Conservation (phyloP, 768 basidiomycete genomes). For the Auriscalpium microsporum region DNA sequence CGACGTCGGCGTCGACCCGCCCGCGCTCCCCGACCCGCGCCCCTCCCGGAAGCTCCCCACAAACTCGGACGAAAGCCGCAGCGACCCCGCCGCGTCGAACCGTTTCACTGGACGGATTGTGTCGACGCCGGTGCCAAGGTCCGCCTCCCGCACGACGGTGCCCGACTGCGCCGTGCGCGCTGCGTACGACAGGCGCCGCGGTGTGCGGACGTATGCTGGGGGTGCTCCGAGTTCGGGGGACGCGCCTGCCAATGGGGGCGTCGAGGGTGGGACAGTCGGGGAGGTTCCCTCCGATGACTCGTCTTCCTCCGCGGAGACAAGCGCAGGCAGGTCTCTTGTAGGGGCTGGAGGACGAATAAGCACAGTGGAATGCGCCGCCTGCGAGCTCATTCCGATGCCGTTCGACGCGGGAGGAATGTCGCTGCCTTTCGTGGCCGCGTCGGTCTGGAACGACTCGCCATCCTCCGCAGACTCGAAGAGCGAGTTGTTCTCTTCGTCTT, state of each 20-base stretch:
- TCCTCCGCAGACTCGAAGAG: slow-evolving; percentile 38
- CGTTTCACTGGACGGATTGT: slow-evolving; percentile 94
- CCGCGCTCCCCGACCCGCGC: slow-evolving; percentile 31
- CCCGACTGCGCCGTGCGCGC: slow-evolving; percentile 64
- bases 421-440: slow-evolving; percentile 51
- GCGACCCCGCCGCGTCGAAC: slow-evolving; percentile 70
- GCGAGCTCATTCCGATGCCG: slow-evolving; percentile 41
- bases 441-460: slow-evolving; percentile 49
- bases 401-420: slow-evolving; percentile 26
- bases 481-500: slow-evolving; percentile 34
- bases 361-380: slow-evolving; percentile 64
- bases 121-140: slow-evolving; percentile 80
- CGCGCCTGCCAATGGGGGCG: slow-evolving; percentile 23
- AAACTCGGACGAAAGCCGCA: slow-evolving; percentile 71
- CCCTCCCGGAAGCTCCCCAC: slow-evolving; percentile 65
- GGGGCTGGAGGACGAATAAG: slow-evolving; percentile 43
- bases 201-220: slow-evolving; percentile 62
- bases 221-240: slow-evolving; percentile 46
- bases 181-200: slow-evolving; percentile 70
- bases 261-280: slow-evolving; percentile 30
- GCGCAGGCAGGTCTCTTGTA: slow-evolving; percentile 31
- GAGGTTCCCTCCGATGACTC: slow-evolving; percentile 37
- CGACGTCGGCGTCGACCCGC: slow-evolving; percentile 34
- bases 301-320: slow-evolving; percentile 25
- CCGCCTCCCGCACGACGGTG: slow-evolving; percentile 70